These are phyloP conservation scores for Baorangia bicolor DNA, from an alignment of 768 basidiomycete genomes.

Conservation along the genomic window DNA sequence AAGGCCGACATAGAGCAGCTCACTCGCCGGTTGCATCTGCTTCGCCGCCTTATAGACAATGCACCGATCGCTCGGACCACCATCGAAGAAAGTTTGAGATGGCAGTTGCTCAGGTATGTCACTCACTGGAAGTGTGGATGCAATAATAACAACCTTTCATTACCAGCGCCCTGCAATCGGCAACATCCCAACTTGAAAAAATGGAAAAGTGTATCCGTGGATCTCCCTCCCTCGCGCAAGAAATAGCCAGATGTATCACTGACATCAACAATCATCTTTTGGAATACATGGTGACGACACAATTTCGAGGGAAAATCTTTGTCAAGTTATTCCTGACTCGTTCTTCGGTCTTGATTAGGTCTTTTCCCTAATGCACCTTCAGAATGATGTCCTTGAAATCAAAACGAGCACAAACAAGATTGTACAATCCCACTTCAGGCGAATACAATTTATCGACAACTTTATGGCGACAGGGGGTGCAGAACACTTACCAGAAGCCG, in stretches of 20 bases:
- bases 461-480: not conserved
- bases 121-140: not conserved
- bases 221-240: not conserved
- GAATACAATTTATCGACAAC: not conserved
- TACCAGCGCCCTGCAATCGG: not conserved
- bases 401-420: not conserved
- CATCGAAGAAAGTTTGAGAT: not conserved
- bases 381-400: not conserved
- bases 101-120: not conserved
- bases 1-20: slow-evolving; percentile 1
- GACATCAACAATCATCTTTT: not conserved
- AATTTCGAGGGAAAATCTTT: not conserved
- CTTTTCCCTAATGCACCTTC: slow-evolving; percentile 1
- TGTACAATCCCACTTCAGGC: not conserved
- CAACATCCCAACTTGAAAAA: not conserved
- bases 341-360: not conserved
- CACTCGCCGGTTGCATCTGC: not conserved
- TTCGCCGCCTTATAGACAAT: not conserved
- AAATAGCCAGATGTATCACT: not conserved
- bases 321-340: not conserved
- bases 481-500: not conserved
- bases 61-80: not conserved
- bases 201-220: not conserved
- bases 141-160: not conserved
- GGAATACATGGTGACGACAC: slow-evolving; percentile 1